These are phyloP conservation scores for Aureobasidium pullulans DNA, from an alignment of 2,329 filamentous ascomycete species.

Conservation along the genomic window DNA sequence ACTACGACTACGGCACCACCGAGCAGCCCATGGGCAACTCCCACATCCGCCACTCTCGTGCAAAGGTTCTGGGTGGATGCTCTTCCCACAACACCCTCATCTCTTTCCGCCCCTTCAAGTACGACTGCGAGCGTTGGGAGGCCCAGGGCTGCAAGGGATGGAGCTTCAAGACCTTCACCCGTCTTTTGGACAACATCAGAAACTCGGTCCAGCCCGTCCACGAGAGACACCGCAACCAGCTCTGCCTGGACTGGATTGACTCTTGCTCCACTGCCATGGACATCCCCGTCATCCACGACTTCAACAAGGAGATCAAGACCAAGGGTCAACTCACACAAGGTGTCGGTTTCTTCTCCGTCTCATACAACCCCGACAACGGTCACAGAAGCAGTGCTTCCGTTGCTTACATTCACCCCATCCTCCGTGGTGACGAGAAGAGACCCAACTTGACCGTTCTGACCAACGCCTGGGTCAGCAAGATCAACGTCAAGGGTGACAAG, in stretches of 20 bases:
- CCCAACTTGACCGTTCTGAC: conserved; percentile 81
- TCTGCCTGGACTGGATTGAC: conserved; percentile 84
- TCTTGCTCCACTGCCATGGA: conserved; percentile 70
- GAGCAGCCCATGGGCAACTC: conserved; percentile 91
- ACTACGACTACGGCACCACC: conserved; percentile 84
- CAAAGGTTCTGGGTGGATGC: conserved; percentile 87
- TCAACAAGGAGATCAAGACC: conserved; percentile 74
- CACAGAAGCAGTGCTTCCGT: conserved; percentile 79
- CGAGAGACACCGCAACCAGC: conserved; percentile 75
- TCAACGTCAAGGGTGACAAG: conserved; percentile 62
- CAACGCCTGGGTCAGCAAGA: conserved; percentile 76
- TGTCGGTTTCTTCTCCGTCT: conserved; percentile 84
- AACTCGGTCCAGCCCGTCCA: conserved; percentile 90
- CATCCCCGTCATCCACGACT: conserved; percentile 76
- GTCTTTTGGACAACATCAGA: conserved; percentile 72
- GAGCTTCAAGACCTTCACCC: conserved; percentile 78
- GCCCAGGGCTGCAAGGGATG: conserved; percentile 74
- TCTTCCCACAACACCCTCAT: conserved; percentile 92
- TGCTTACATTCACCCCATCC: conserved; percentile 86
- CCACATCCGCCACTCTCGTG: conserved; percentile 82
- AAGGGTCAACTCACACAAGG: conserved; percentile 66
- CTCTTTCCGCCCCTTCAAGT: conserved; percentile 84
- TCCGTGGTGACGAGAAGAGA: conserved; percentile 72
- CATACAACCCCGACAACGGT: conserved; percentile 85
- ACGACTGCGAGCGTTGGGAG: conserved; percentile 81